phyloP scores from a whole-genome alignment of 371 early-diverging fungal genomes.

The Apophysomyces variabilis region DNA sequence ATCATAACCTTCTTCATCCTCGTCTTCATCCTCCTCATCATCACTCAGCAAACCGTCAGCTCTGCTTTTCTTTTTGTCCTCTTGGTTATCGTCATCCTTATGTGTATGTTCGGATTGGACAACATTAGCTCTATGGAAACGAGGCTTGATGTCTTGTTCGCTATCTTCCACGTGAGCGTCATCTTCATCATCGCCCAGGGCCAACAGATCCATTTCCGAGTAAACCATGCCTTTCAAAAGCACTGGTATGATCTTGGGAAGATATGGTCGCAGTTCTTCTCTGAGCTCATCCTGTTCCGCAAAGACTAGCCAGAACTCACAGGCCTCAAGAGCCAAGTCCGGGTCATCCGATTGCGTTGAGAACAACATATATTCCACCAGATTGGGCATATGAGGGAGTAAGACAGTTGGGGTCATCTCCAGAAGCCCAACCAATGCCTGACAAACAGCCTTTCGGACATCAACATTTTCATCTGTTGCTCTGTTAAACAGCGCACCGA shows the following conservation, averaged over 20 bases:
- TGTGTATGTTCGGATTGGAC: conserved; percentile 59
- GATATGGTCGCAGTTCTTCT: conserved; percentile 68
- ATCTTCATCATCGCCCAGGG: conserved; percentile 68
- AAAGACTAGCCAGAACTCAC: conserved; percentile 92
- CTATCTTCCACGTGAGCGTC: conserved; percentile 71
- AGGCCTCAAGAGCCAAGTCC: conserved; percentile 81
- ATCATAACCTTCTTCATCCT: conserved; percentile 78
- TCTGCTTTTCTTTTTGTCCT: conserved; percentile 7
- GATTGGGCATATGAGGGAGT: conserved; percentile 70
- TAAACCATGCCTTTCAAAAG: conserved; percentile 89
- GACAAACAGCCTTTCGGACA: conserved; percentile 81
- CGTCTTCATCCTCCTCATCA: conserved; percentile 65
- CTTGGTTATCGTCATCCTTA: conserved; percentile 20
- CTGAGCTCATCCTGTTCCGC: conserved; percentile 79
- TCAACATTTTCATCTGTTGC: conserved; percentile 69
- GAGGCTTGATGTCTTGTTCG: conserved; percentile 83
- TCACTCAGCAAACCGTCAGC: conserved; percentile 20
- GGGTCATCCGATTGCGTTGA: conserved; percentile 73
- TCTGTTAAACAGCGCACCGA: conserved; percentile 71
- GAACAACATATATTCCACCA: conserved; percentile 85
- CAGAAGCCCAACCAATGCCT: conserved; percentile 76
- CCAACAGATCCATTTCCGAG: conserved; percentile 78
- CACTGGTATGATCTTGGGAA: conserved; percentile 76
- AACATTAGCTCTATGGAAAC: conserved; percentile 69
- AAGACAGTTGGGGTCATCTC: conserved; percentile 75